phyloP scores from a whole-genome alignment of 495 filamentous ascomycete species.

The Talaromyces trachyspermus region DNA sequence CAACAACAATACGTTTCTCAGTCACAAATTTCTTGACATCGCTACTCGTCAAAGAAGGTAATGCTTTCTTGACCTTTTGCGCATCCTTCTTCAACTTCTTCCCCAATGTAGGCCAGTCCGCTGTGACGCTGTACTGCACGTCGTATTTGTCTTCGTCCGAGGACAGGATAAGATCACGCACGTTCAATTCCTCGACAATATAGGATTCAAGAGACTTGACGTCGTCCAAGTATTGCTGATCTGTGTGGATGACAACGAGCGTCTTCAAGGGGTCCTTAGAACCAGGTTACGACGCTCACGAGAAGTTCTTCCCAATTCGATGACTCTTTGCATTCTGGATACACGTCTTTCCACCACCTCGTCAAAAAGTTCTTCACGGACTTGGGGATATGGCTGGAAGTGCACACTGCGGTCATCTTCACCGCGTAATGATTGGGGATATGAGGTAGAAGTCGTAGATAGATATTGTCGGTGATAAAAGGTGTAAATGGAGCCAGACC shows the following conservation, averaged over 20 bases:
- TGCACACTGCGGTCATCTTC: conserved; percentile 80
- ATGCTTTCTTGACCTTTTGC: conserved; percentile 79
- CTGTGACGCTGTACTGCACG: conserved; percentile 79
- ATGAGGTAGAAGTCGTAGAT: conserved; percentile 72
- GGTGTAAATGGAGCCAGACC: conserved; percentile 92
- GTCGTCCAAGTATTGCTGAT: conserved; percentile 77
- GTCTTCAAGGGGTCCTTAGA: conserved; percentile 83
- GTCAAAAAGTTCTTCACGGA: conserved; percentile 82
- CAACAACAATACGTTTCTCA: conserved; percentile 65
- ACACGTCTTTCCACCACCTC: conserved; percentile 79
- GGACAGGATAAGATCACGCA: conserved; percentile 76
- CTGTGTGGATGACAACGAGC: conserved; percentile 81
- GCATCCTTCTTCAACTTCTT: conserved; percentile 96
- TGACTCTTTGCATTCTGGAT: conserved; percentile 87
- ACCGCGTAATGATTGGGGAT: conserved; percentile 58
- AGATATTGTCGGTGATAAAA: conserved; percentile 93
- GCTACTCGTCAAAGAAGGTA: conserved; percentile 70
- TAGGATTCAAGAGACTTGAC: conserved; percentile 76
- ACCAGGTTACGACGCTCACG: conserved; percentile 79
- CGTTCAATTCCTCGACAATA: conserved; percentile 85
- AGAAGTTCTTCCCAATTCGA: conserved; percentile 79
- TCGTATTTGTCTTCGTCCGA: conserved; percentile 85
- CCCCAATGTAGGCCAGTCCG: conserved; percentile 89
- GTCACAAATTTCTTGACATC: conserved; percentile 69
- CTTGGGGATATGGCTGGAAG: conserved; percentile 84